Evolutionary conservation across 1,284 basidiomycete genomes (phyloP), one percentile per base, ranked within the genome.

Genomic region (Leccinum subrobustum): DNA sequence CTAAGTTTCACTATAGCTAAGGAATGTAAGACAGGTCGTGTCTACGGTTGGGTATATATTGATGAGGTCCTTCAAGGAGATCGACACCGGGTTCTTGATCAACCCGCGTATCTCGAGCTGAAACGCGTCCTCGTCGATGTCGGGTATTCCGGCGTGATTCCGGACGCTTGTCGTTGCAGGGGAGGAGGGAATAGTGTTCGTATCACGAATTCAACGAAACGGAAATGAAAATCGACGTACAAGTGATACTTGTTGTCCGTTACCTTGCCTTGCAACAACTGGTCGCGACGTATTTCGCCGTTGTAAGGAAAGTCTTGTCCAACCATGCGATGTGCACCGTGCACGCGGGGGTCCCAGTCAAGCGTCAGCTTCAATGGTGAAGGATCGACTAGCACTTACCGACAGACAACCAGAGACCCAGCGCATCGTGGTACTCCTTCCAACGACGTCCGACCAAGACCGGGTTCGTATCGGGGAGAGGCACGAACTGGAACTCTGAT

Each of bases 351-450:
- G 16, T 39, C 16, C 16, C 37, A 3, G 16, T 39, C 37, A 39
- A 39, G 16, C 6, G 37, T n/a, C 8, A n/a, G 37, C 37, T 8
- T 39, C 25, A 25, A 25, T 9, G n/a, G 39, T 42, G 2, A 7
- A 42, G 39, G n/a, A 42, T 5, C 39, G 8, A 5, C 8, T 42
- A 9, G 39, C 4, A 65, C 81, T 84, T 64, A 83, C 81, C 29
- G 84, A 74, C 14, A 85, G 68, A 63, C 79, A 9, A 68, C 62
- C 75, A 70, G 35, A 84, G 72, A 9, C 82, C 83, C 54, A 84
- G 75, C 0, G 77, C 79, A 56, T 78, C 76, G 64, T 84, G 82
- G 61, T 84, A 3, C 63, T 82, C 79, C 63, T 83, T 83, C 81
- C 82, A 84, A 25, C 83, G 79, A 63, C 80, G 68, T 7, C 81